These are phyloP conservation scores for Aegilops bicornis DNA, from an alignment of 176 grass and related monocot genomes.

Conservation along the genomic window DNA sequence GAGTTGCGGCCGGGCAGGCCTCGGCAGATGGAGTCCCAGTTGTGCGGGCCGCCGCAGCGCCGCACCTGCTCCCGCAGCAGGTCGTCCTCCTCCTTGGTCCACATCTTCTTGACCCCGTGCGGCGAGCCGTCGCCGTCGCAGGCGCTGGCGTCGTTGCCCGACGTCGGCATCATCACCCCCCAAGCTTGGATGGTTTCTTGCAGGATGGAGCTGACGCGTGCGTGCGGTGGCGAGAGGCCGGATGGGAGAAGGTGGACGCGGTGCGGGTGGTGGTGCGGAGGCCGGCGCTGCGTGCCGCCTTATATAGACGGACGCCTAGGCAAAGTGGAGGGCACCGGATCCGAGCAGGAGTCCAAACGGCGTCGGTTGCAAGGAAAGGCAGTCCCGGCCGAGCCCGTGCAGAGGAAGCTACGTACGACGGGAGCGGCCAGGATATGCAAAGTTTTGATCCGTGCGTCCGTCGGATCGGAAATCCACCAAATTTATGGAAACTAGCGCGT, in stretches of 20 bases:
- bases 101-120: slow-evolving; percentile 44
- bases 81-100: slow-evolving; percentile 58
- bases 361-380: not conserved
- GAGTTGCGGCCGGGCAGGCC: slow-evolving; percentile 37
- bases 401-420: not conserved
- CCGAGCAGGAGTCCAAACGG: not conserved
- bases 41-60: slow-evolving; percentile 40
- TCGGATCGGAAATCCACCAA: not conserved
- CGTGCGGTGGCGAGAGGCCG: not conserved
- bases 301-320: not conserved
- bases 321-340: not conserved
- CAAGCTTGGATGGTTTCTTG: not conserved
- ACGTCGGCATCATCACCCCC: not conserved
- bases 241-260: not conserved
- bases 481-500: not conserved
- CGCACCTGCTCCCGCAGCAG: slow-evolving; percentile 51
- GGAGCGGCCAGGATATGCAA: not conserved
- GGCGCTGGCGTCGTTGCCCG: not conserved
- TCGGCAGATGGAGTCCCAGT: slow-evolving; percentile 53
- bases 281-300: not conserved
- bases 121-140: not conserved
- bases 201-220: not conserved
- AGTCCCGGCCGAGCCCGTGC: not conserved
- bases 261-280: not conserved
- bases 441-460: too few relatives aligned